These are phyloP conservation scores for Pyrenochaeta sp. DNA, from an alignment of 2,329 filamentous ascomycete genomes.

Conservation along the genomic window DNA sequence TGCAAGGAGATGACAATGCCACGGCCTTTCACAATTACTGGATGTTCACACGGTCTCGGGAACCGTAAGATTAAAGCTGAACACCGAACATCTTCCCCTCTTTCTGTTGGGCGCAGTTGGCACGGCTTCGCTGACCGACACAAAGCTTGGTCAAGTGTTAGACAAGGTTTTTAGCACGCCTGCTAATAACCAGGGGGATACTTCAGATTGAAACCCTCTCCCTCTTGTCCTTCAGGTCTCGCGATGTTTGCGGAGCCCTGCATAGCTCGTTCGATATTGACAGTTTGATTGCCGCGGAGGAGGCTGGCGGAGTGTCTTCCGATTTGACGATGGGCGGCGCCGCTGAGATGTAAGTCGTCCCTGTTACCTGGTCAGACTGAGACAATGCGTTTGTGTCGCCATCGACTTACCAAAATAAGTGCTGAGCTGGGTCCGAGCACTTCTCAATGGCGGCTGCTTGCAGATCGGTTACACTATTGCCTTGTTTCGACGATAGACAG, in stretches of 20 bases:
- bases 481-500: conserved; percentile 36
- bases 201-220: conserved; percentile 36
- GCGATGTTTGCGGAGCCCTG: conserved; percentile 23
- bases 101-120: conserved; percentile 7
- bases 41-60: conserved; percentile 25
- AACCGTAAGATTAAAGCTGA: conserved; percentile 20
- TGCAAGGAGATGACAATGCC: conserved; percentile 49
- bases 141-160: conserved; percentile 23
- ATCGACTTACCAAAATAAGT: conserved; percentile 47
- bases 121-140: conserved; percentile 2
- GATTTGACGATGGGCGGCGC: conserved; percentile 47
- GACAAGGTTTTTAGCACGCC: conserved; percentile 19
- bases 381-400: conserved; percentile 42
- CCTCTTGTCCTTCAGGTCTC: conserved; percentile 21
- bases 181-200: conserved; percentile 46
- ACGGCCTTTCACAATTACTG: conserved; percentile 25
- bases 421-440: conserved; percentile 41
- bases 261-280: conserved; percentile 34
- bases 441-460: conserved; percentile 39
- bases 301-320: conserved; percentile 46
- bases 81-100: conserved; percentile 4
- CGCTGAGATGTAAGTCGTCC: conserved; percentile 47
- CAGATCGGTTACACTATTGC: conserved; percentile 21
- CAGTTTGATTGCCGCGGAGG: conserved; percentile 40
- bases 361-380: conserved; percentile 40